Conservation (phyloP, 352 stramenopile genomes). For the Globisporangium radiosum region DNA sequence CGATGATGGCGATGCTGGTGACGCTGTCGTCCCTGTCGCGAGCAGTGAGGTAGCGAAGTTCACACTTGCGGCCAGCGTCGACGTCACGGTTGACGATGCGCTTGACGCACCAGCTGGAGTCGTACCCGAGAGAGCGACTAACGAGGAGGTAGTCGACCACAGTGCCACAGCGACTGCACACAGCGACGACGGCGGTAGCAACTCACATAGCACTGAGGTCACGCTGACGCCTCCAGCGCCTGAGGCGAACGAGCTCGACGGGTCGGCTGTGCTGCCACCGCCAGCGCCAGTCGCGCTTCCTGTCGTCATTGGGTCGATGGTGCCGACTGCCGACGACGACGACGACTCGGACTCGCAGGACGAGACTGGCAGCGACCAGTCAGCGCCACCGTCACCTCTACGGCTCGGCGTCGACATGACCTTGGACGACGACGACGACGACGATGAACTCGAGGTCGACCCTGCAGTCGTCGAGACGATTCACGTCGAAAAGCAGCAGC, state of each 20-base stretch:
- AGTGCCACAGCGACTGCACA: too few relatives aligned
- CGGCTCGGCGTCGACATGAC: conserved; percentile 2
- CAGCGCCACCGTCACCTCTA: conserved; percentile 9
- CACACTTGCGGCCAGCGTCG: too few relatives aligned
- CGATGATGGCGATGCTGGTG: background rate
- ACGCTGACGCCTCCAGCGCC: background rate
- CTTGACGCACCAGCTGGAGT: too few relatives aligned
- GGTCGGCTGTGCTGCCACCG: conserved; percentile 2
- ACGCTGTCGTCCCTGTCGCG: background rate
- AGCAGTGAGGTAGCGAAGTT: background rate
- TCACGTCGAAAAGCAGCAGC: conserved; percentile 4
- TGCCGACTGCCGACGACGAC: conserved; percentile 7
- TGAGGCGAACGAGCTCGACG: background rate
- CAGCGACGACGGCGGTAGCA: too few relatives aligned
- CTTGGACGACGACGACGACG: conserved; percentile 22
- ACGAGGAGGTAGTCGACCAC: too few relatives aligned
- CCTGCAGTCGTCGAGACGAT: conserved; percentile 21
- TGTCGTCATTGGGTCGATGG: conserved; percentile 12
- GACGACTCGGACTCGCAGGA: conserved; percentile 16
- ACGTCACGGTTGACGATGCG: too few relatives aligned
- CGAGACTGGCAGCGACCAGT: conserved; percentile 15
- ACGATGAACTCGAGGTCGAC: conserved; percentile 49
- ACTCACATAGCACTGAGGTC: too few relatives aligned
- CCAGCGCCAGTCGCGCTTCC: conserved; percentile 3
- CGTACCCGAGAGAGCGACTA: too few relatives aligned